Evolutionary conservation across 352 stramenopile genomes (phyloP).

Genomic region (Globisporangium paddicum): DNA sequence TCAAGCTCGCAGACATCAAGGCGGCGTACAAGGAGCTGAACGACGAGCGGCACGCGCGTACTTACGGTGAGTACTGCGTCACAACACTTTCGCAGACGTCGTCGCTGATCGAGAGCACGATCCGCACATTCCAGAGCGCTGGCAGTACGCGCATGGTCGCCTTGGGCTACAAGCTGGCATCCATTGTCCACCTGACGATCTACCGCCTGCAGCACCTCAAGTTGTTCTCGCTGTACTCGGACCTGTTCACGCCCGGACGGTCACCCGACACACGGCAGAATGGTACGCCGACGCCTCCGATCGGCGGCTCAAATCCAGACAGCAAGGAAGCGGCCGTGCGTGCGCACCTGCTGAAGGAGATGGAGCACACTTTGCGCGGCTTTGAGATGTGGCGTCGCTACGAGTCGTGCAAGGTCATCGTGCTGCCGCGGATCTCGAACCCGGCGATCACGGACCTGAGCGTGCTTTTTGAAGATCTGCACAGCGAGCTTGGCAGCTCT

Average conservation of each 20-base stretch:
- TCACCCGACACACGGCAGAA: constrained; percentile 73
- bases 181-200: constrained; percentile 75
- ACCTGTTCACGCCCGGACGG: constrained; percentile 69
- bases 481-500: constrained; percentile 41
- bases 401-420: constrained; percentile 57
- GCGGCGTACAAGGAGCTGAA: constrained; percentile 67
- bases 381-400: constrained; percentile 88
- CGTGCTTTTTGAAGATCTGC: constrained; percentile 72
- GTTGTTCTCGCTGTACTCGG: constrained; percentile 73
- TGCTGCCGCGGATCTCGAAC: constrained; percentile 75
- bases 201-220: constrained; percentile 81
- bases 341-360: constrained; percentile 73
- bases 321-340: constrained; percentile 66
- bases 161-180: constrained; percentile 77
- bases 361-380: constrained; percentile 79
- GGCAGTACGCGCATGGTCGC: constrained; percentile 60
- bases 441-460: constrained; percentile 58
- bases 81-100: constrained; percentile 73
- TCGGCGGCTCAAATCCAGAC: constrained; percentile 36
- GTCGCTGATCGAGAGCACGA: constrained; percentile 76
- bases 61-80: constrained; percentile 59
- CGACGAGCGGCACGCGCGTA: constrained; percentile 53
- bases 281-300: constrained; percentile 60
- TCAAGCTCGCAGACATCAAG: constrained; percentile 79
- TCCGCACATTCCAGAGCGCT: constrained; percentile 55